phyloP scores from a whole-genome alignment of 768 basidiomycete species.

The Coprinellus micaceus region DNA sequence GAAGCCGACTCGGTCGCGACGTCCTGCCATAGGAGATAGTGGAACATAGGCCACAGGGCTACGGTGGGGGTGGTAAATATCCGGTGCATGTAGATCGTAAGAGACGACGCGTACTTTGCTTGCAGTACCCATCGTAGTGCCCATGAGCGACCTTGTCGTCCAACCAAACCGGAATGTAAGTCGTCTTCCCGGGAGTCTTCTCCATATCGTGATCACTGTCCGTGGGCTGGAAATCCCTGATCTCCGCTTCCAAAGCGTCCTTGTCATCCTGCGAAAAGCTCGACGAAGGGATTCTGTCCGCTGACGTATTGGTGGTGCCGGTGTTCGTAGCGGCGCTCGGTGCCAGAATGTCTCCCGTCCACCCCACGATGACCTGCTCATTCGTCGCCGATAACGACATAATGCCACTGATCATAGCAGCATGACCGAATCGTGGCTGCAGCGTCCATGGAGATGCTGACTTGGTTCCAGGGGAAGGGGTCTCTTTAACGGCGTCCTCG shows the following conservation, averaged over 20 bases:
- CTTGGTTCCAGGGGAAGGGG: conserved; percentile 6
- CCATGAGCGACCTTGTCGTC: conserved; percentile 86
- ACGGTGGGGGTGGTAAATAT: conserved; percentile 2
- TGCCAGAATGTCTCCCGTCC: conserved; percentile 85
- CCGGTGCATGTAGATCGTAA: not conserved
- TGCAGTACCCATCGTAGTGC: conserved; percentile 98
- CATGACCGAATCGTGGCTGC: conserved; percentile 78
- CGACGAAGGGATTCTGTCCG: conserved; percentile 43
- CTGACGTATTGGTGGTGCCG: conserved; percentile 6
- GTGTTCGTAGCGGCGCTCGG: conserved; percentile 23
- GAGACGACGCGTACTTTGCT: conserved; percentile 67
- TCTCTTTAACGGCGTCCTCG: conserved; percentile 39
- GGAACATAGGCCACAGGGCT: conserved; percentile 98
- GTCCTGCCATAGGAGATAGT: conserved; percentile 98
- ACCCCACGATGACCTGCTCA: conserved; percentile 89
- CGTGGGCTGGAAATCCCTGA: conserved; percentile 58
- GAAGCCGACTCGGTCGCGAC: conserved; percentile 85
- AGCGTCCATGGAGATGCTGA: conserved; percentile 68
- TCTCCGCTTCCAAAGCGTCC: conserved; percentile 58
- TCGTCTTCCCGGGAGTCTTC: conserved; percentile 56
- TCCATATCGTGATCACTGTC: conserved; percentile 54
- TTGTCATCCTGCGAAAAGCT: conserved; percentile 60
- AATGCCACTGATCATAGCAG: conserved; percentile 94
- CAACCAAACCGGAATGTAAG: conserved; percentile 88
- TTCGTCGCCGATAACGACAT: conserved; percentile 77